Percentiles rank a stretch among this genome's conserved stretches.
Evolutionary conservation across 2,329 filamentous ascomycete species (phyloP).

Genomic region (Neophaeococcomyces mojaviensis): DNA sequence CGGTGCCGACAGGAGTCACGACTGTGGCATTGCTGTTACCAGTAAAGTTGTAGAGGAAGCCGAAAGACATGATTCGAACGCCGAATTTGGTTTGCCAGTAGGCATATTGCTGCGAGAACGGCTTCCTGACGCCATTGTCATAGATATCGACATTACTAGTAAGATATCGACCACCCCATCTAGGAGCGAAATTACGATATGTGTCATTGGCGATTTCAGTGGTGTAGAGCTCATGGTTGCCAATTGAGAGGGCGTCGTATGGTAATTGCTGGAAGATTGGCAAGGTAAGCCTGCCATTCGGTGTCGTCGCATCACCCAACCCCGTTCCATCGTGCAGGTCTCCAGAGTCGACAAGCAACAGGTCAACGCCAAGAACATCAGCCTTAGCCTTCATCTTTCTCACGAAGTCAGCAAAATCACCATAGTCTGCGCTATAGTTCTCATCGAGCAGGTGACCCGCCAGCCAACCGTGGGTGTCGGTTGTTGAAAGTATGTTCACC

Average conservation of each 20-base stretch:
- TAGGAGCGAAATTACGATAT: constrained; percentile 51
- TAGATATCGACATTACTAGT: constrained; percentile 46
- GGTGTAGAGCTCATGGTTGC: constrained; percentile 61
- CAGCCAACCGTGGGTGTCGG: constrained; percentile 55
- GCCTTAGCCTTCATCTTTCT: constrained; percentile 55
- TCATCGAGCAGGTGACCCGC: constrained; percentile 49
- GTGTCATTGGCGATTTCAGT: constrained; percentile 56
- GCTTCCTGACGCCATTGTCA: constrained; percentile 32
- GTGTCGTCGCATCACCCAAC: constrained; percentile 52
- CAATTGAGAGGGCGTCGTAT: constrained; percentile 49
- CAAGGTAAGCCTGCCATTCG: constrained; percentile 50
- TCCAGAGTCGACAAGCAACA: constrained; percentile 53
- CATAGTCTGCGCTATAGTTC: constrained; percentile 52
- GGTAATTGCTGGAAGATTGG: constrained; percentile 46
- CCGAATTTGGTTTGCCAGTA: constrained; percentile 45
- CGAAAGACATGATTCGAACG: constrained; percentile 47
- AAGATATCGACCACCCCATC: constrained; percentile 49
- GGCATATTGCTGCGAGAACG: constrained; percentile 34
- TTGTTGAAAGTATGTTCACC: constrained; percentile 45
- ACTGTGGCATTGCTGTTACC: constrained; percentile 57
- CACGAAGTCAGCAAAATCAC: constrained; percentile 56
- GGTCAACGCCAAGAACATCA: constrained; percentile 48
- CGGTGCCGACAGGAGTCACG: constrained; percentile 47
- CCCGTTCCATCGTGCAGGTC: constrained; percentile 62
- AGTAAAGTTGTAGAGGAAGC: constrained; percentile 43